Evolutionary conservation across 169 alveolate species (phyloP).

Genomic region (Plasmodium cynomolgi): DNA sequence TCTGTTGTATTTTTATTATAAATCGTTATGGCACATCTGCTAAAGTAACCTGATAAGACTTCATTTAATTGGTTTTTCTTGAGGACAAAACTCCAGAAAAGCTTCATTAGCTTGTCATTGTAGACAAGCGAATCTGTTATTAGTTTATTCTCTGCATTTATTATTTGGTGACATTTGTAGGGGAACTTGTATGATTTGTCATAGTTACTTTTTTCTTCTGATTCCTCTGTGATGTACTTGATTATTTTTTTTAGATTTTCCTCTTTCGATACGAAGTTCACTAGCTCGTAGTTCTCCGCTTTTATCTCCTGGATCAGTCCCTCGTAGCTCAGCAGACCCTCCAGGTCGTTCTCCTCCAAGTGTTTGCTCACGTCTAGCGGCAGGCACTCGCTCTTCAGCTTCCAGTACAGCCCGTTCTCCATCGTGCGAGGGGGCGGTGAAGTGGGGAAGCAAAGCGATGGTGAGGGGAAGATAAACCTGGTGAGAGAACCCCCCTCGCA

Average conservation of each 20-base stretch:
- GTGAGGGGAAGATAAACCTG: not conserved
- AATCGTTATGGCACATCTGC: conserved; percentile 62
- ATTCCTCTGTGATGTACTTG: conserved; percentile 40
- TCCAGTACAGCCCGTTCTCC: conserved; percentile 42
- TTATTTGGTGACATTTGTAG: conserved; percentile 59
- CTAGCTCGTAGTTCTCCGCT: conserved; percentile 26
- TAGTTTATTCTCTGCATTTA: conserved; percentile 55
- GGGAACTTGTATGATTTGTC: conserved; percentile 50
- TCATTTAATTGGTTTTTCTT: conserved; percentile 64
- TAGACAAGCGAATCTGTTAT: conserved; percentile 45
- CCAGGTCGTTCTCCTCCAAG: conserved; percentile 22
- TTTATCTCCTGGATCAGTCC: conserved; percentile 55
- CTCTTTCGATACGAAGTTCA: conserved; percentile 30
- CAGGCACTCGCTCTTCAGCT: not conserved
- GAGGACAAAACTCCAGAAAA: conserved; percentile 39
- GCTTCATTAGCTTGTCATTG: conserved; percentile 41
- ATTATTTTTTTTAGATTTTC: conserved; percentile 39
- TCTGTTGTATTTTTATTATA: conserved; percentile 65
- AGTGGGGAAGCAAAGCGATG: not conserved
- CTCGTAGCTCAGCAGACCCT: conserved; percentile 35
- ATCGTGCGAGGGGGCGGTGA: not conserved
- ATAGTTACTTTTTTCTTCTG: conserved; percentile 24
- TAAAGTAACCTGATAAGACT: conserved; percentile 56
- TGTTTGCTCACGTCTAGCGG: conserved; percentile 28
- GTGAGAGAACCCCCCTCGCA: not conserved